Evolutionary conservation across 1,284 basidiomycete species (phyloP), one percentile per base, ranked within the genome.

Genomic region (Apiotrichum sp.): DNA sequence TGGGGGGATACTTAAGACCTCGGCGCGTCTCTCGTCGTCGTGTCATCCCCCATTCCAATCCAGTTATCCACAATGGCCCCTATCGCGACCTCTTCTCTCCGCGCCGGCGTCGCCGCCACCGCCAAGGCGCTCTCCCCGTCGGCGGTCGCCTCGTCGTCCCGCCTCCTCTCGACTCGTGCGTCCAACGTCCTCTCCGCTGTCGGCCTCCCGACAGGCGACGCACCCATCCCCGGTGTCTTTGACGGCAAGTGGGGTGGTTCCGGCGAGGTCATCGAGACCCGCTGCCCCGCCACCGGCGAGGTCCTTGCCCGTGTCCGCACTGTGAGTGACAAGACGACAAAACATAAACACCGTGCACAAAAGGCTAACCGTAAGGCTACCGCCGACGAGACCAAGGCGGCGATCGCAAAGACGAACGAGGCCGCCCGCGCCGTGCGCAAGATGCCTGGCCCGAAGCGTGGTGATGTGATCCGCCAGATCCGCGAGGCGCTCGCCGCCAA

Each of bases 401-500:
- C 68, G 13, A 65, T 69, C 36, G 49, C 54, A 22, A 59, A 60
- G 33, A 62, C 65, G 2, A 51, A 52, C 42, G 68, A 68, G 57
- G 93, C 93, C 5, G 87, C 86, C 67, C 75, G 77, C 31, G 67
- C 78, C 47, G 86, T 95, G 71, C 81, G 90, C 72, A 80, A 79
- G 59, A 80, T 93, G 44, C 91, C 93, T 53, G 90, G 89, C 7
- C 92, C 93, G 1, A 84, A 83, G 51, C 80, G 93, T 52, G 93
- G 93, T 13, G 89, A 95, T 61, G 82, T 97, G 35, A 74, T 97
- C 57, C 80, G 93, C 62, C 89, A 96, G 75, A 88, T 97, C 63
- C 80, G 92, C 56, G 84, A 87, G 66, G 88, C 86, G 9, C 80
- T 96, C n/a, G 81, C 84, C 16, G 79, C 78, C 47, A 91, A 93